phyloP scores from a whole-genome alignment of 176 grass and related monocot genomes.

The Paspalum vaginatum region DNA sequence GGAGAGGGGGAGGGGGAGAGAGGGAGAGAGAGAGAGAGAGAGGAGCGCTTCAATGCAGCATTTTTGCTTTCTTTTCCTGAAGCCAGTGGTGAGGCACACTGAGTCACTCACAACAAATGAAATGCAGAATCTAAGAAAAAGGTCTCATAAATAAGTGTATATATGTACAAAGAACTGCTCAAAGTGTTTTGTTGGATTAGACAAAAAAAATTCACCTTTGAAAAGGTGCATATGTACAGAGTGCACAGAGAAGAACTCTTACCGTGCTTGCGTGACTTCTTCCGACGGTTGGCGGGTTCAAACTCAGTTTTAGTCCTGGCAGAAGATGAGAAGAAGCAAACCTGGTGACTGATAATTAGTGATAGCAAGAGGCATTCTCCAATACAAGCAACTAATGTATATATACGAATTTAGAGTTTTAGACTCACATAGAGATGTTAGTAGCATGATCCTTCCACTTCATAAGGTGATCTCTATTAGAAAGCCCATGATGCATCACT shows the following conservation, averaged over 20 bases:
- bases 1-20: no score
- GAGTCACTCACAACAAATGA: not conserved
- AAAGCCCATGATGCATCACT: constrained; percentile 50
- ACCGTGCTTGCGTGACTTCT: constrained; percentile 55
- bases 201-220: constrained; percentile 25
- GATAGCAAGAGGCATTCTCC: not conserved
- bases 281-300: constrained; percentile 31
- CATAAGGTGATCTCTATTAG: constrained; percentile 21
- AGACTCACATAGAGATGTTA: constrained; percentile 46
- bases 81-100: not conserved
- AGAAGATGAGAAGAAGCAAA: constrained; percentile 43
- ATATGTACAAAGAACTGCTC: not conserved
- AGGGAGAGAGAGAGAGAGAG: no score
- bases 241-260: constrained; percentile 29
- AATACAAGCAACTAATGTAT: constrained; percentile 9
- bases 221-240: constrained; percentile 9
- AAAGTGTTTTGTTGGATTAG: constrained; percentile 1
- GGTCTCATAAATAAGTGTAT: not conserved
- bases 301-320: constrained; percentile 29
- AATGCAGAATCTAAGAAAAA: not conserved
- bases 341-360: constrained; percentile 5
- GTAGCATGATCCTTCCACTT: constrained; percentile 29
- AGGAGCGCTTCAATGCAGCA: no score
- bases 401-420: constrained; percentile 31
- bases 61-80: not conserved